These are phyloP conservation scores for Oryza meridionalis DNA, from an alignment of 176 grass and related monocot species.

Conservation along the genomic window DNA sequence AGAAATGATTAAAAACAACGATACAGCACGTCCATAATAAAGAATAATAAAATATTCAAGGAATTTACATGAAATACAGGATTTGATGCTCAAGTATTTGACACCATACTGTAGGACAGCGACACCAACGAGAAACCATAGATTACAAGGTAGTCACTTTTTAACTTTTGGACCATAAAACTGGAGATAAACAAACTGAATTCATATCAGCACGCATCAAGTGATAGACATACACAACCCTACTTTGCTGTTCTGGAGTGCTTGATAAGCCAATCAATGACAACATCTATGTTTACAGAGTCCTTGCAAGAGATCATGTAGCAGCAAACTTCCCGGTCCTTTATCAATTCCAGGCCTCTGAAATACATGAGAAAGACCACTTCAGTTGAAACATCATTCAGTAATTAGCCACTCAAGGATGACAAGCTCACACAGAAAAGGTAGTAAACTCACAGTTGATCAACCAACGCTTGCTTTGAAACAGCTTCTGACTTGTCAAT, in stretches of 20 bases:
- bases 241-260: constrained; percentile 83
- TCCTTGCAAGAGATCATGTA: constrained; percentile 99
- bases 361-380: constrained; percentile 33
- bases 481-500: constrained; percentile 98
- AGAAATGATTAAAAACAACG: neutral
- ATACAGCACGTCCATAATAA: neutral
- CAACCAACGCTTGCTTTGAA: constrained; percentile 81
- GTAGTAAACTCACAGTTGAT: constrained; percentile 77
- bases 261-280: constrained; percentile 99
- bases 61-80: constrained; percentile 65
- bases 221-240: constrained; percentile 33
- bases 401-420: neutral
- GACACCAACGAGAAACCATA: constrained; percentile 41
- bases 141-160: constrained; percentile 37
- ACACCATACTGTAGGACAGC: constrained; percentile 25
- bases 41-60: constrained; percentile 43
- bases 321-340: constrained; percentile 88
- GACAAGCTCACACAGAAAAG: neutral
- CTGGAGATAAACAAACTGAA: constrained; percentile 36
- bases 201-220: constrained; percentile 45
- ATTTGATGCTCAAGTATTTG: constrained; percentile 33
- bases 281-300: constrained; percentile 90
- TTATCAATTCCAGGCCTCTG: constrained; percentile 78
- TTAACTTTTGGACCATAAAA: constrained; percentile 37
- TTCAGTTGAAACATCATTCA: constrained; percentile 40